phyloP scores from a whole-genome alignment of 306 rosid species.

The Vigna angularis region DNA sequence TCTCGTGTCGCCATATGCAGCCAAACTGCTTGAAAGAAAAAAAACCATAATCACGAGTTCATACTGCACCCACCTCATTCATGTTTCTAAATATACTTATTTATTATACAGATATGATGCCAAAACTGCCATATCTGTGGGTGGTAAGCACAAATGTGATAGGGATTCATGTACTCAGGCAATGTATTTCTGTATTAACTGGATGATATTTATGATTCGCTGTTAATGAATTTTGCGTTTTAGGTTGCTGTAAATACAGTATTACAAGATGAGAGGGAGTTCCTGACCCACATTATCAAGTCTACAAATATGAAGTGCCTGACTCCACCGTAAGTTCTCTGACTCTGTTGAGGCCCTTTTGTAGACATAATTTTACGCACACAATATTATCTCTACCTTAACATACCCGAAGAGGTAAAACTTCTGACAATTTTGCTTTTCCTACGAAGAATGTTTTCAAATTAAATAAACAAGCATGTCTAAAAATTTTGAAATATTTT shows the following conservation, averaged over 20 bases:
- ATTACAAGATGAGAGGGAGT: slow-evolving; percentile 83
- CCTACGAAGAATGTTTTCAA: no score
- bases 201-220: slow-evolving; percentile 33
- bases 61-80: background rate
- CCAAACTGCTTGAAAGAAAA: background rate
- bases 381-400: background rate
- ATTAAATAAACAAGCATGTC: no score
- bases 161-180: slow-evolving; percentile 26
- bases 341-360: slow-evolving; percentile 29
- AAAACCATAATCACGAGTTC: background rate
- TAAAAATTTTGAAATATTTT: no score
- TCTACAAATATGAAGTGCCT: slow-evolving; percentile 94
- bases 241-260: slow-evolving; percentile 91
- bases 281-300: slow-evolving; percentile 78
- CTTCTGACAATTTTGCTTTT: background rate
- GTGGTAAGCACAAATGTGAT: background rate
- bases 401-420: slow-evolving; percentile 1
- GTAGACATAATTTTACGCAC: slow-evolving; percentile 22
- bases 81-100: background rate
- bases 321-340: slow-evolving; percentile 76
- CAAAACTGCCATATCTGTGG: background rate
- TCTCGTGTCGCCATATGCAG: slow-evolving; percentile 3
- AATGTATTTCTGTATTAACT: slow-evolving; percentile 14
- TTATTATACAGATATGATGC: background rate
- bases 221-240: slow-evolving; percentile 38